Conservation (phyloP, 441 rosid species). For the Heliophila coronopifolia region DNA sequence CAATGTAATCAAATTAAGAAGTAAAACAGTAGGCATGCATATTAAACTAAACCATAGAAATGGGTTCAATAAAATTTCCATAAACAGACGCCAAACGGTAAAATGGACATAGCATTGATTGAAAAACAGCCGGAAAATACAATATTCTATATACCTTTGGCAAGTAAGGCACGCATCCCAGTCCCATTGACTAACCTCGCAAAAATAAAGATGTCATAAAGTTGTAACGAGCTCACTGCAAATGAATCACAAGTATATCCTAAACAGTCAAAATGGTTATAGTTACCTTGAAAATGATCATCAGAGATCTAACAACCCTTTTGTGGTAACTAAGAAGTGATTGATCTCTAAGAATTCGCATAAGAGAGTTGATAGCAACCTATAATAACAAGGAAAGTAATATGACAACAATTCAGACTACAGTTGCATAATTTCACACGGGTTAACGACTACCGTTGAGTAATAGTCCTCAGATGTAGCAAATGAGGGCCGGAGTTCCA, state of each 20-base stretch:
- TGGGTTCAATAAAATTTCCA: background rate
- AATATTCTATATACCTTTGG: conserved; percentile 65
- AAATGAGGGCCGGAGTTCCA: conserved; percentile 93
- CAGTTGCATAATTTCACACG: conserved; percentile 18
- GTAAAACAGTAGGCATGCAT: background rate
- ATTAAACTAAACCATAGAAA: conserved; percentile 1
- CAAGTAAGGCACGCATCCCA: conserved; percentile 94
- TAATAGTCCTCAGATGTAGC: conserved; percentile 96
- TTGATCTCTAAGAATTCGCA: conserved; percentile 97
- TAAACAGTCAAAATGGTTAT: conserved; percentile 3
- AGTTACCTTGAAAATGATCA: conserved; percentile 93
- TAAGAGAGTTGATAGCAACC: conserved; percentile 98
- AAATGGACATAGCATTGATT: background rate
- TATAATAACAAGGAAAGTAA: conserved; percentile 31
- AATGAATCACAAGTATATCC: conserved; percentile 4
- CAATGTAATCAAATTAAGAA: background rate
- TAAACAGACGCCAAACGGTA: conserved; percentile 2
- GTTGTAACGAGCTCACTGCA: conserved; percentile 1
- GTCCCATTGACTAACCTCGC: conserved; percentile 97
- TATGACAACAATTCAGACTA: conserved; percentile 19
- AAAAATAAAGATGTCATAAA: conserved; percentile 23
- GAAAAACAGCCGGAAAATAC: conserved; percentile 10
- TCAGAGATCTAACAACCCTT: conserved; percentile 96
- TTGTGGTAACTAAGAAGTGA: conserved; percentile 97
- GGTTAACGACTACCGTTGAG: conserved; percentile 60